phyloP scores from a whole-genome alignment of 2,329 filamentous ascomycete species.

The Phoma sp. region DNA sequence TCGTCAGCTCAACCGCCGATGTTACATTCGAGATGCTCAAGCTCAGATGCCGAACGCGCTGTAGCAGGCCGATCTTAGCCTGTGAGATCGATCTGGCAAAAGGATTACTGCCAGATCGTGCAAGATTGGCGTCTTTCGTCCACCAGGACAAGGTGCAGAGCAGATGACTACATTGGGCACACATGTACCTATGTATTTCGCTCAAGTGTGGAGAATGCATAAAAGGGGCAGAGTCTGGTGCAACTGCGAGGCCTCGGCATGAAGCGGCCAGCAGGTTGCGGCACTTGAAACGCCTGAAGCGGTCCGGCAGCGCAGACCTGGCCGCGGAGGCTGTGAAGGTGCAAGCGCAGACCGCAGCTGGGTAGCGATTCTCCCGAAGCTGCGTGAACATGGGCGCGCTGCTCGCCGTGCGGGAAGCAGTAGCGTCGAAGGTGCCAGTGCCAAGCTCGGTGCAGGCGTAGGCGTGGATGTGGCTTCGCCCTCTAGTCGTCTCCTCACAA shows the following conservation, averaged over 20 bases:
- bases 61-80: constrained; percentile 16
- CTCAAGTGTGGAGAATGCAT: constrained; percentile 25
- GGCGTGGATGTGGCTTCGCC: constrained; percentile 8
- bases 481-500: constrained; percentile 24
- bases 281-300: constrained; percentile 27
- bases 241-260: constrained; percentile 24
- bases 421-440: constrained; percentile 8
- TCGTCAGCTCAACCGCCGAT: constrained; percentile 13
- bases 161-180: constrained; percentile 5
- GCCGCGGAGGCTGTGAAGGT: constrained; percentile 3
- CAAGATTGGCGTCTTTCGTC: background rate
- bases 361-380: constrained; percentile 14
- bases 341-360: constrained; percentile 11
- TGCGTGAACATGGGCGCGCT: constrained; percentile 7
- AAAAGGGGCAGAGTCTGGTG: constrained; percentile 31
- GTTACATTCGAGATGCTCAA: constrained; percentile 9
- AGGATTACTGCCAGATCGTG: constrained; percentile 8
- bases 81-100: constrained; percentile 10
- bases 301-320: constrained; percentile 16
- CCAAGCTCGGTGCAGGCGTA: background rate
- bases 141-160: background rate
- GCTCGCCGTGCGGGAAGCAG: constrained; percentile 11
- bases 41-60: constrained; percentile 8
- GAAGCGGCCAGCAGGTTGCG: constrained; percentile 23
- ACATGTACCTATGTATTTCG: background rate